Conservation (phyloP, 345 rosid species). For the Raphanus sativus region DNA sequence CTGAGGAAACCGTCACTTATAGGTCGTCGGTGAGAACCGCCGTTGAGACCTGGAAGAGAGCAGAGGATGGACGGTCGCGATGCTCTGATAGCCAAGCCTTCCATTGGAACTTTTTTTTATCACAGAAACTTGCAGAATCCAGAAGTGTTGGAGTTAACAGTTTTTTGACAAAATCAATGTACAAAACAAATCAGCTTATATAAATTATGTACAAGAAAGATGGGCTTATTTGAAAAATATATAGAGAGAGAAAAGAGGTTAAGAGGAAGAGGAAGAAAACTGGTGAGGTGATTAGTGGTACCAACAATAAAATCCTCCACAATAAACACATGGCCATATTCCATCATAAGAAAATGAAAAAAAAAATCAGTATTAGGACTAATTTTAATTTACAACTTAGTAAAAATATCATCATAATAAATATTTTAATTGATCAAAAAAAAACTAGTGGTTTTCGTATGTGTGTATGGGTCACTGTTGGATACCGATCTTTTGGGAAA, state of each 20-base stretch:
- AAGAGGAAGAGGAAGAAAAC: slow-evolving; percentile 16
- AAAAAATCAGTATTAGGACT: background rate
- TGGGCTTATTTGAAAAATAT: background rate
- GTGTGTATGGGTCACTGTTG: slow-evolving; percentile 21
- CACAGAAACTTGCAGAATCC: slow-evolving; percentile 2
- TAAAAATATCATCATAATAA: background rate
- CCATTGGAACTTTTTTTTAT: slow-evolving; percentile 19
- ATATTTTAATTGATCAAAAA: background rate
- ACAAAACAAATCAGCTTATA: background rate
- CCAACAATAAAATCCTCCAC: slow-evolving; percentile 34
- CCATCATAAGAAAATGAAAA: background rate
- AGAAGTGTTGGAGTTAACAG: background rate
- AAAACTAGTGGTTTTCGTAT: slow-evolving; percentile 7
- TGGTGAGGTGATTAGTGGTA: slow-evolving; percentile 21
- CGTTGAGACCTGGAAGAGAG: slow-evolving; percentile 23
- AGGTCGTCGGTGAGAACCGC: slow-evolving; percentile 12
- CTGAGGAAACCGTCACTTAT: slow-evolving; percentile 30
- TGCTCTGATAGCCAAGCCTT: slow-evolving; percentile 36
- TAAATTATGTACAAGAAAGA: background rate
- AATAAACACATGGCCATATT: slow-evolving; percentile 39
- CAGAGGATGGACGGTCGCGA: slow-evolving; percentile 27
- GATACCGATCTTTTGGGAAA: slow-evolving; percentile 29
- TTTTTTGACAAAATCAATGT: background rate
- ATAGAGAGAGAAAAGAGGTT: background rate
- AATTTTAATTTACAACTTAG: background rate